Evolutionary conservation across 78 protist species (phyloP).

Genomic region (Dictyostelium intermedium): DNA sequence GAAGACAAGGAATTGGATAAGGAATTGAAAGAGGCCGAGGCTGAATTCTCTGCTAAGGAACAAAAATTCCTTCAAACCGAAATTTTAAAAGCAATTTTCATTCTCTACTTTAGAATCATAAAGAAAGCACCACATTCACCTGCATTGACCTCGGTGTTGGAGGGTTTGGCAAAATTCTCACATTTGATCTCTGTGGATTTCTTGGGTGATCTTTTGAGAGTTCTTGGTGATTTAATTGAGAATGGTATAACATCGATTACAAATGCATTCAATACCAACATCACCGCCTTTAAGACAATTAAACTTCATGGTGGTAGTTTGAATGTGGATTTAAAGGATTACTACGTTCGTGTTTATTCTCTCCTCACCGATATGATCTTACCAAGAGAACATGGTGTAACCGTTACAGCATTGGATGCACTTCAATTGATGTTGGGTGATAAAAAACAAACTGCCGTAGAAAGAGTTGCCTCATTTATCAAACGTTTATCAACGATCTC

Average conservation of each 20-base stretch:
- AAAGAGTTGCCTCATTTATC: slow-evolving; percentile 57
- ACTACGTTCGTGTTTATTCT: slow-evolving; percentile 2
- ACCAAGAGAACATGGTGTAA: neutral
- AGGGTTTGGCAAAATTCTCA: slow-evolving; percentile 64
- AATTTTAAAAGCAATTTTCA: slow-evolving; percentile 67
- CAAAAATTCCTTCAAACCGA: slow-evolving; percentile 69
- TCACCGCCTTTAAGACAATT: slow-evolving; percentile 51
- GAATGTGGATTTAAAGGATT: slow-evolving; percentile 70
- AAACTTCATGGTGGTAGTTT: slow-evolving; percentile 50
- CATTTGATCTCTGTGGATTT: slow-evolving; percentile 69
- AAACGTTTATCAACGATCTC: slow-evolving; percentile 31
- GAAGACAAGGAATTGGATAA: slow-evolving; percentile 44
- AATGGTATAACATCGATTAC: slow-evolving; percentile 25
- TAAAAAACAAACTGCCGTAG: slow-evolving; percentile 57
- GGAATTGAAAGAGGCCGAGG: slow-evolving; percentile 46
- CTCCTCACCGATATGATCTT: slow-evolving; percentile 9
- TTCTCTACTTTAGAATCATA: slow-evolving; percentile 69
- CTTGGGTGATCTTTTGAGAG: slow-evolving; percentile 53
- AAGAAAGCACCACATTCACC: slow-evolving; percentile 64
- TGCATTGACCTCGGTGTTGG: slow-evolving; percentile 56
- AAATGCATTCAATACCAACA: slow-evolving; percentile 40
- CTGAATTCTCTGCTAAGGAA: slow-evolving; percentile 38
- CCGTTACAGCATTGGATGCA: neutral
- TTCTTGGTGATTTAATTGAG: slow-evolving; percentile 25
- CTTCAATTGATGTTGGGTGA: slow-evolving; percentile 36